Evolutionary conservation across 176 grass and related monocot species (phyloP).

Genomic region (Aegilops longissima): DNA sequence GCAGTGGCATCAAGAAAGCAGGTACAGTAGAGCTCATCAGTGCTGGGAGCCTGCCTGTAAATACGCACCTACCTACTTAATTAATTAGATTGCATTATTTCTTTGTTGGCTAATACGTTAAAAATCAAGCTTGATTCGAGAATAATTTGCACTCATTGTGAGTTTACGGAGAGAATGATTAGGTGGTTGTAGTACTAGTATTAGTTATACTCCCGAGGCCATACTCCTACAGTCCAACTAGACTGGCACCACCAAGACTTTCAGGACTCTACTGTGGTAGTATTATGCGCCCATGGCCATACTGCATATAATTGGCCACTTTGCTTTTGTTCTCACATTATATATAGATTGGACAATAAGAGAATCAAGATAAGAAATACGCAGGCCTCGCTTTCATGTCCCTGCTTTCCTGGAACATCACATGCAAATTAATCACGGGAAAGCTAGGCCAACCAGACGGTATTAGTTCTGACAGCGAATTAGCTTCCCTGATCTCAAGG

Average conservation of each 20-base stretch:
- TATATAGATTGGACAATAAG: not conserved
- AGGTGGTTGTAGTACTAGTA: constrained; percentile 1
- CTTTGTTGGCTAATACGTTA: not conserved
- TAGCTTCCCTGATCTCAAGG: not conserved
- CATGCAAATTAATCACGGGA: not conserved
- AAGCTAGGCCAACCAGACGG: not conserved
- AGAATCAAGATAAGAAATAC: not conserved
- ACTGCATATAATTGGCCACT: not conserved
- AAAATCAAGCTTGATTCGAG: not conserved
- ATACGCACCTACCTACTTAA: not conserved
- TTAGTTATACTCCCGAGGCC: not conserved
- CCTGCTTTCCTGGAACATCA: not conserved
- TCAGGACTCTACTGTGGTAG: not conserved
- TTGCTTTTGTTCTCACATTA: too few species aligned
- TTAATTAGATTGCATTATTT: not conserved
- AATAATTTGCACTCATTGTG: not conserved
- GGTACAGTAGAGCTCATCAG: not conserved
- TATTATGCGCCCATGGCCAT: constrained; percentile 27
- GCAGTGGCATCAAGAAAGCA: constrained; percentile 6
- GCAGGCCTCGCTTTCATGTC: not conserved
- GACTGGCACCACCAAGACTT: constrained; percentile 7
- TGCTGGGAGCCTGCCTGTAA: not conserved
- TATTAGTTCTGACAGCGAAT: not conserved
- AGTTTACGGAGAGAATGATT: constrained; percentile 19
- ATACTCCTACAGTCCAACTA: not conserved